Conservation (phyloP, 805 yeast species). For the Saccharomycopsis microspora region DNA sequence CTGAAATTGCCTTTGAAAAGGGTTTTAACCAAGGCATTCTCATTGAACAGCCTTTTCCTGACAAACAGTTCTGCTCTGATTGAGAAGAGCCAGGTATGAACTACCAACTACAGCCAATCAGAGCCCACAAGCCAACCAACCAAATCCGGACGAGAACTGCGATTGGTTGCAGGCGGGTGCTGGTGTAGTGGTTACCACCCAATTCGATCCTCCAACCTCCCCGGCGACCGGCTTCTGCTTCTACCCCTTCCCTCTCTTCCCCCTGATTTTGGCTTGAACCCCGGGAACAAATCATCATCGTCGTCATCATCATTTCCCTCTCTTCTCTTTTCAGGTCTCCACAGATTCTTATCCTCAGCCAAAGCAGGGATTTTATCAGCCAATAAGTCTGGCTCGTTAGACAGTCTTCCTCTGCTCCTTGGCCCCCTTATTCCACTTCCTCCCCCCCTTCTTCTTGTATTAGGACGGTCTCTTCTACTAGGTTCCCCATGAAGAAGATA, state of each 20-base stretch:
- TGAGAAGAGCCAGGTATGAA: too few species aligned
- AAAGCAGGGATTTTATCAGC: slow-evolving; percentile 24
- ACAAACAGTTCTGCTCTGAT: too few species aligned
- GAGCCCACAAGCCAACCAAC: too few species aligned
- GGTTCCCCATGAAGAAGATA: slow-evolving; percentile 68
- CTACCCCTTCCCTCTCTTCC: slow-evolving; percentile 1
- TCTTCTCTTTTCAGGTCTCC: slow-evolving; percentile 10
- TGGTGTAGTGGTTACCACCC: neutral
- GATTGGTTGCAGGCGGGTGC: neutral
- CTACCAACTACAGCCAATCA: too few species aligned
- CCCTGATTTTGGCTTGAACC: slow-evolving; percentile 15
- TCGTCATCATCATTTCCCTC: slow-evolving; percentile 13
- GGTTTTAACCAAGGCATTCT: too few species aligned
- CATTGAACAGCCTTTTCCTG: too few species aligned
- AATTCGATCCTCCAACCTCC: neutral
- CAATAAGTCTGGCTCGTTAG: slow-evolving; percentile 26
- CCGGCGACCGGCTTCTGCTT: neutral
- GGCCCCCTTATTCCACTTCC: slow-evolving; percentile 7
- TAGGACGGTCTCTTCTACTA: slow-evolving; percentile 23
- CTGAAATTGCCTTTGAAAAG: too few species aligned
- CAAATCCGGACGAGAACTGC: too few species aligned
- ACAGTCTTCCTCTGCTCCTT: slow-evolving; percentile 13
- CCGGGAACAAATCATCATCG: slow-evolving; percentile 29
- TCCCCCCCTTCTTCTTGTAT: slow-evolving; percentile 13
- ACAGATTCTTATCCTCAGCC: slow-evolving; percentile 12